Evolutionary conservation across 2,329 filamentous ascomycete genomes (phyloP).

Genomic region (Pseudohalonectria lignicola): DNA sequence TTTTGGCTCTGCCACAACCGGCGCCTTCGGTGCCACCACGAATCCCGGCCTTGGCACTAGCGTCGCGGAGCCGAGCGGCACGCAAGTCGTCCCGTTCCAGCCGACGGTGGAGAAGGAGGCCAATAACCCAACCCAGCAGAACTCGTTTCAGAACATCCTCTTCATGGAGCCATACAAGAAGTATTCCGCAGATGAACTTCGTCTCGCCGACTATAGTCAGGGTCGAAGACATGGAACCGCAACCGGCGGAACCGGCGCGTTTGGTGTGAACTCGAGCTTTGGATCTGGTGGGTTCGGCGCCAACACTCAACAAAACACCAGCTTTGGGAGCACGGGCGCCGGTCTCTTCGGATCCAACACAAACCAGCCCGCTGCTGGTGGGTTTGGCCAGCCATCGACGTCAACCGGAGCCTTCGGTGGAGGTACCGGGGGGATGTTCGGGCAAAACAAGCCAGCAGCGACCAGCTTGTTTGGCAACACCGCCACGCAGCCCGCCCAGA

Average conservation of each 20-base stretch:
- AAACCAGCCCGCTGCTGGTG: constrained; percentile 20
- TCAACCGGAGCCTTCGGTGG: constrained; percentile 26
- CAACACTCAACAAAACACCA: constrained; percentile 24
- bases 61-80: constrained; percentile 54
- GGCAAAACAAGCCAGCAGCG: constrained; percentile 11
- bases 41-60: constrained; percentile 41
- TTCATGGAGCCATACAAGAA: constrained; percentile 77
- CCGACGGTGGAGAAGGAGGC: constrained; percentile 65
- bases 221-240: constrained; percentile 75
- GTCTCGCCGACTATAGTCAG: constrained; percentile 78
- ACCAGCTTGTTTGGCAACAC: constrained; percentile 28
- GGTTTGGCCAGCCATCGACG: constrained; percentile 17
- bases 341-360: constrained; percentile 24
- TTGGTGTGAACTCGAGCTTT: constrained; percentile 52
- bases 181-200: constrained; percentile 78
- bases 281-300: constrained; percentile 35
- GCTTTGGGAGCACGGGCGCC: constrained; percentile 21
- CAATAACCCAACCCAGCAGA: constrained; percentile 36
- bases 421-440: constrained; percentile 29
- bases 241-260: constrained; percentile 67
- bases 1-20: constrained; percentile 23
- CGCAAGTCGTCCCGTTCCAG: constrained; percentile 57
- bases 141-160: constrained; percentile 68
- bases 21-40: constrained; percentile 16
- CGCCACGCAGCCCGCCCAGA: constrained; percentile 11